Evolutionary conservation across 257 asterid genomes (phyloP), one percentile per base, ranked within the genome.

Genomic region (Pogostemon cablin): DNA sequence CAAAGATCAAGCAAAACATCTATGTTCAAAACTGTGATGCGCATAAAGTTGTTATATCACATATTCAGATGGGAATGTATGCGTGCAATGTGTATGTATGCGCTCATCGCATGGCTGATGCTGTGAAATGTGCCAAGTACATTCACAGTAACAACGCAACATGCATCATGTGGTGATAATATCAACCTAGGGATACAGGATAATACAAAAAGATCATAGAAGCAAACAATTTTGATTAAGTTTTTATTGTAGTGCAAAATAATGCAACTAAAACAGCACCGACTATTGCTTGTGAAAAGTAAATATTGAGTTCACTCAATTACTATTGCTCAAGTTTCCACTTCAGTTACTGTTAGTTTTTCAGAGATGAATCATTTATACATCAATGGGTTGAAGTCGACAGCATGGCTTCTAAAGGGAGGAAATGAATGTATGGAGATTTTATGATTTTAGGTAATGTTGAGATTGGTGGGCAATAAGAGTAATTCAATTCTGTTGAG

Each of bases 191-290:
- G 10, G 0, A 43, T 4, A 17, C 15, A 25, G 9, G 17, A 42
- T 9, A 63, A 25, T 25, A 43, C 9, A 10, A 62, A 4, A 15
- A 17, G 25, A 17, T 11, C 34, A 64, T 42, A 20, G 4, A 5
- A 9, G 43, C 38, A 44, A 44, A 10, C 60, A 7, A 20, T 54
- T 25, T 53, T 53, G 59, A 6, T 53, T 4, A 10, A 53, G 11
- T 0, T 62, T 40, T 53, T 2, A 49, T 71, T 63, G 49, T 40
- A 49, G 65, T 46, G 11, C 54, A 12, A 68, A 62, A 58, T 72
- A 48, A 65, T 56, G 70, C 83, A 80, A 83, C 74, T 83, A 83
- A 72, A 76, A 67, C 59, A 74, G 68, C 43, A 64, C 8, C 56
- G 34, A 64, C 3, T 32, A 6, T 12, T 3, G n/a, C 69, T 3